Conservation (phyloP, 2,329 filamentous ascomycete genomes). For the Lasiodiplodia hormozganensis region DNA sequence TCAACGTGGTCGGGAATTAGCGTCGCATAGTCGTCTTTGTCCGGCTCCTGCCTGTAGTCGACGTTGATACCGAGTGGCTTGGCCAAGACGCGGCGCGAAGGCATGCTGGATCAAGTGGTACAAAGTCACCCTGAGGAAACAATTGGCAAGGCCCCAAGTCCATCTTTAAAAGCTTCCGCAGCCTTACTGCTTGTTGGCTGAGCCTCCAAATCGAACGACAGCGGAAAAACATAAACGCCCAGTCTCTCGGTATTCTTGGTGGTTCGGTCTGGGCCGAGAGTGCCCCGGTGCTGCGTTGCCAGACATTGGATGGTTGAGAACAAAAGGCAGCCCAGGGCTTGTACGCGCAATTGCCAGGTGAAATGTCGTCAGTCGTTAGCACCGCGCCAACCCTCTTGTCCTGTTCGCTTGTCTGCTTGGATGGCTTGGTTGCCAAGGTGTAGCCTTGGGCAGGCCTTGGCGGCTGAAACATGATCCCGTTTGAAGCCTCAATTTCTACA, state of each 20-base stretch:
- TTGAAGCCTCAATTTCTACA: not conserved
- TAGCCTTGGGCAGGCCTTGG: constrained; percentile 4
- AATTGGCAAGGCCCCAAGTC: not conserved
- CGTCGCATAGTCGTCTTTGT: constrained; percentile 5
- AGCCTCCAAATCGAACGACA: constrained; percentile 5
- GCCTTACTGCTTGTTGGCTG: not conserved
- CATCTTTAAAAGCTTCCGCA: constrained; percentile 15
- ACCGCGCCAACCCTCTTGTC: constrained; percentile 9
- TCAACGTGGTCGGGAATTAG: constrained; percentile 27
- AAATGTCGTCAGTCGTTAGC: constrained; percentile 21
- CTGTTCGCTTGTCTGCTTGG: constrained; percentile 14
- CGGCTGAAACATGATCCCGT: not conserved
- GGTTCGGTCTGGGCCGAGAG: constrained; percentile 18
- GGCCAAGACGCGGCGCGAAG: constrained; percentile 18
- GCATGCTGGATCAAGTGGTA: constrained; percentile 17
- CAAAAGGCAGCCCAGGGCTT: not conserved
- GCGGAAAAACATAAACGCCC: constrained; percentile 11
- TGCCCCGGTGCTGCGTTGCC: not conserved
- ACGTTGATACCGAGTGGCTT: constrained; percentile 15
- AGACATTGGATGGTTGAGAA: constrained; percentile 8
- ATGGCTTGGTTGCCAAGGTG: constrained; percentile 20
- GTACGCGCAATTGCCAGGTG: constrained; percentile 7
- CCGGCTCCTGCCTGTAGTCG: constrained; percentile 20
- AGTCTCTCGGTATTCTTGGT: constrained; percentile 24
- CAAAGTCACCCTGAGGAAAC: not conserved